Evolutionary conservation across 2,329 filamentous ascomycete genomes (phyloP), one percentile per base, ranked within the genome.

Genomic region (Xylariaceae sp.): DNA sequence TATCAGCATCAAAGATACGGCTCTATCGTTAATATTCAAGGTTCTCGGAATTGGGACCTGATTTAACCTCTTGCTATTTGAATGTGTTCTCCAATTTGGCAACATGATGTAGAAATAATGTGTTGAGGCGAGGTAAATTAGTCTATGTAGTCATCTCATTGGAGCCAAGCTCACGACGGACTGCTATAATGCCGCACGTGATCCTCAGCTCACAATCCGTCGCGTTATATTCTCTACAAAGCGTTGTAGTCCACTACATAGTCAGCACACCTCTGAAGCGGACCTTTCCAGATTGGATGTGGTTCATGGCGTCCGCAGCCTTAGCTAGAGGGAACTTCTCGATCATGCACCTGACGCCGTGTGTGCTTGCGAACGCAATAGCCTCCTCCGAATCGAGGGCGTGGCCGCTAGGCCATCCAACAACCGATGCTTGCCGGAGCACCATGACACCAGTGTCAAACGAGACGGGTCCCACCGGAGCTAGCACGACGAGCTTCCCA

Each of bases 341-440:
- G 22, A 85, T 67, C 62, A 86, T 70, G 41, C 83, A 85, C 64
- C 78, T 76, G 52, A 89, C 74, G 4, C 71, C 70, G 54, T 87
- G 80, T 14, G 71, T 64, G 47, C 73, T 67, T 0, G 84, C 76
- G 58, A 89, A 89, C 3, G 70, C 71, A 41, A 89, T 75, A 48
- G 86, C 83, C 55, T 86, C 80, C 57, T 82, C 77, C 44, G 76
- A 73, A 50, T 87, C 78, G 37, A 80, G 69, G 1, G 82, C 73
- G 32, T 85, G 74, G 0, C 83, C 84, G 19, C 78, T 77, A 0
- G 85, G 73, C 64, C 76, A 82, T 8, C 83, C 83, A 50, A 81
- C 74, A 1, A 93, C 70, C 3, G 74, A 79, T 14, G 81, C 65
- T 4, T 80, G 84, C 48, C 75, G 72, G 5, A 29, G 5, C 6